Conservation (phyloP, 2,329 filamentous ascomycete genomes). For the Phialophora chinensis region DNA sequence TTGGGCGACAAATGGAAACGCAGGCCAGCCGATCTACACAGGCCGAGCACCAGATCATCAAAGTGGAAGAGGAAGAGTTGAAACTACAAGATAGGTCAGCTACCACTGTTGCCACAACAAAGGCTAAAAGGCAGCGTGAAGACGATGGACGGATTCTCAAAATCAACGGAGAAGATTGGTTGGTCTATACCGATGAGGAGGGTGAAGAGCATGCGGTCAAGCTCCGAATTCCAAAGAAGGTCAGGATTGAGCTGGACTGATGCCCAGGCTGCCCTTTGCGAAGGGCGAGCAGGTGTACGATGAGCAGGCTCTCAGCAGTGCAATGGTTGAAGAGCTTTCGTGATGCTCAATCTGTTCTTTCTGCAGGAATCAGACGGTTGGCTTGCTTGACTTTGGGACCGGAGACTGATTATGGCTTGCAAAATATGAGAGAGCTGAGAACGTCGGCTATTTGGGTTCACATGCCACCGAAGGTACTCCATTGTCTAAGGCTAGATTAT, state of each 20-base stretch:
- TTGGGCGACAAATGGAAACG: not conserved
- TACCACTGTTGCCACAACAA: not conserved
- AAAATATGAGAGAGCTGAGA: not conserved
- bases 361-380: no score
- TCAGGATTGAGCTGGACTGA: not conserved
- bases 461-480: not conserved
- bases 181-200: not conserved
- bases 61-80: not conserved
- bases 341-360: not conserved
- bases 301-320: not conserved
- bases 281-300: not conserved
- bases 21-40: not conserved
- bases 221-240: not conserved
- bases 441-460: no score
- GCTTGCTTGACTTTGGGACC: no score
- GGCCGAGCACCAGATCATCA: not conserved
- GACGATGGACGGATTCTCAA: not conserved
- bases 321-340: not conserved
- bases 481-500: not conserved
- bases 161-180: not conserved
- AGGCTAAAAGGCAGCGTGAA: not conserved
- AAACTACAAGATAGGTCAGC: not conserved
- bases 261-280: not conserved
- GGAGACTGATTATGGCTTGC: not conserved
- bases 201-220: not conserved